Evolutionary conservation across 257 asterid species (phyloP), one percentile per base, ranked within the genome.

Genomic region (Cruciata laevipes): DNA sequence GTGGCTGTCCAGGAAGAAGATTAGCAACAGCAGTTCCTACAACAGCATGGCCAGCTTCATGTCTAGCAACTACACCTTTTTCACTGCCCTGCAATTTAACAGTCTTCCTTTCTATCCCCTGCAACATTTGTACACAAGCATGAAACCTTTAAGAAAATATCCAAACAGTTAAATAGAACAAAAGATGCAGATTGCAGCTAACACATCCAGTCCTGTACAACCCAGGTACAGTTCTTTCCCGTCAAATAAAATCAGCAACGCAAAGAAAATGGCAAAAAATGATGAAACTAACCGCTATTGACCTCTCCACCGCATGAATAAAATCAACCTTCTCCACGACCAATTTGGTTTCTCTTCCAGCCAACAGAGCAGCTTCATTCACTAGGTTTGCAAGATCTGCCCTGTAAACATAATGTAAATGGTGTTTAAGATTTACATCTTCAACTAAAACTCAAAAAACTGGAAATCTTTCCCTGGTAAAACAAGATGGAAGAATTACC

Each of bases 11-110:
- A 60, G 95, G 71, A 73, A 94, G 91, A 77, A 94, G 98, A 82
- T 85, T 90, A 60, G 99, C 99, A 73, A 94, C 96, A 68, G 97
- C 99, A 59, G 98, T 94, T 66, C 98, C 99, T 55, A 94, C 98
- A 52, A 94, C 96, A 21, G 99, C 99, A 73, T 94, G 99, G 64
- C 99, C 99, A 78, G 95, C 99, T 83, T 94, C 99, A 81, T 94
- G 99, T 63, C 98, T 82, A 53, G 99, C 98, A 78, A 94, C 96
- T 77, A 88, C 98, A 62, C 91, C 98, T 82, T 90, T 94, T 89
- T 94, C 99, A 74, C 83, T 79, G 73, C 98, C 98, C 79, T 86
- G 90, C 79, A 94, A 81, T 83, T 83, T 94, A 74, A 95, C 82
- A 35, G 93, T 89, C 91, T 94, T 94, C 88, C 89, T 94, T 71